Evolutionary conservation across 2,329 filamentous ascomycete species (phyloP).

Genomic region (Cercospora sp.): DNA sequence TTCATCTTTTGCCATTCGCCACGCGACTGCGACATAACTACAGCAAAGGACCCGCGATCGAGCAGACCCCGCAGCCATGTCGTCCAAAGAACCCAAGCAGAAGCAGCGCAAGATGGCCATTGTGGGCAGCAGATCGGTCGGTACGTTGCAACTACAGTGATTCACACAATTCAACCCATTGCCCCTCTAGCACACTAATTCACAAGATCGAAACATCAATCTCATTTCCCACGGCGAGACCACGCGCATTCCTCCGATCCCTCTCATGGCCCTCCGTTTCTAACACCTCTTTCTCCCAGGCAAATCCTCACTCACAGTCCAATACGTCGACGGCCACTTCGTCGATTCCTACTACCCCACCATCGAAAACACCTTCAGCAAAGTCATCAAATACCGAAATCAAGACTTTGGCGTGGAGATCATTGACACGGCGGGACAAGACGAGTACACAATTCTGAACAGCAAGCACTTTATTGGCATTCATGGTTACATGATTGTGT

Average conservation of each 20-base stretch:
- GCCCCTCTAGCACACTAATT: background rate
- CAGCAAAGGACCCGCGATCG: background rate
- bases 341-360: slow-evolving; percentile 99
- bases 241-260: background rate
- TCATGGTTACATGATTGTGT: slow-evolving; percentile 97
- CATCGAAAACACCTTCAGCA: slow-evolving; percentile 98
- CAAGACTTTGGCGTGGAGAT: slow-evolving; percentile 96
- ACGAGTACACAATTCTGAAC: slow-evolving; percentile 98
- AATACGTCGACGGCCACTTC: slow-evolving; percentile 96
- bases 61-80: background rate
- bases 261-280: background rate
- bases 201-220: background rate
- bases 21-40: background rate
- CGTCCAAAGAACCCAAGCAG: slow-evolving; percentile 64
- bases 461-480: slow-evolving; percentile 99
- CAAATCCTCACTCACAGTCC: slow-evolving; percentile 95
- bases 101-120: slow-evolving; percentile 96
- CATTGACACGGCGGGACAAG: slow-evolving; percentile 93
- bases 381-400: slow-evolving; percentile 87
- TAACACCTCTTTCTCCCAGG: slow-evolving; percentile 56
- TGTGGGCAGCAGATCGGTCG: slow-evolving; percentile 89
- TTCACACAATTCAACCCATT: background rate
- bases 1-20: background rate
- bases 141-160: slow-evolving; percentile 51
- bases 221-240: background rate